Evolutionary conservation across 805 yeast genomes (phyloP).

Genomic region (Debaryomyces maramus): DNA sequence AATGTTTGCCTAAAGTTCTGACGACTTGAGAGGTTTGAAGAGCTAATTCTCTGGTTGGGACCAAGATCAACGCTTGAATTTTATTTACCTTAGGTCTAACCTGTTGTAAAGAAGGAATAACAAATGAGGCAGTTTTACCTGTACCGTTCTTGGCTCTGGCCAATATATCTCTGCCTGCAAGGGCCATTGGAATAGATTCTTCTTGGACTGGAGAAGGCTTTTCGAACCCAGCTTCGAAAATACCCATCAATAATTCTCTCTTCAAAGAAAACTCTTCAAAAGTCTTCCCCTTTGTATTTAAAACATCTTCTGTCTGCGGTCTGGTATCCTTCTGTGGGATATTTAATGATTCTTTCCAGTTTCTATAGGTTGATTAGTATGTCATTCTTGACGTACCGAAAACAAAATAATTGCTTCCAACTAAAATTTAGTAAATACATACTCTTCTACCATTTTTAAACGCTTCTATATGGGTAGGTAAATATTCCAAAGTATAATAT

Average conservation of each 20-base stretch:
- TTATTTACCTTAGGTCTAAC: conserved; percentile 79
- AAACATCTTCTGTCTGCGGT: conserved; percentile 96
- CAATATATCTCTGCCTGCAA: conserved; percentile 91
- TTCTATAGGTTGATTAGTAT: conserved; percentile 9
- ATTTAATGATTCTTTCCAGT: conserved; percentile 74
- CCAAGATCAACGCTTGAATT: conserved; percentile 89
- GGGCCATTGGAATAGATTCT: conserved; percentile 93
- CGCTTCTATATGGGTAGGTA: too few species aligned
- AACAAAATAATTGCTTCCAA: too few species aligned
- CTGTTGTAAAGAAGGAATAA: conserved; percentile 88
- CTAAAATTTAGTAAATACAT: too few species aligned
- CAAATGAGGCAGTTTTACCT: conserved; percentile 97
- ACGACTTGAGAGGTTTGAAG: conserved; percentile 97
- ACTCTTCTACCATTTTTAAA: too few species aligned
- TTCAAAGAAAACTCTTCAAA: conserved; percentile 91
- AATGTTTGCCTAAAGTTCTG: conserved; percentile 90
- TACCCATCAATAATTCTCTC: conserved; percentile 95
- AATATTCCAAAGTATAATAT: too few species aligned
- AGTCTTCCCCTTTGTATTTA: conserved; percentile 82
- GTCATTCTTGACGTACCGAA: too few species aligned
- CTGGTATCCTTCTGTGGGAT: conserved; percentile 86
- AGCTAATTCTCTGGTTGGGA: conserved; percentile 97
- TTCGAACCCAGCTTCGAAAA: conserved; percentile 98
- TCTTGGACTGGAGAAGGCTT: conserved; percentile 98
- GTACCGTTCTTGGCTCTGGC: conserved; percentile 99